Evolutionary conservation across 495 filamentous ascomycete genomes (phyloP), one percentile per base, ranked within the genome.

Genomic region (Trichodelitschia bisporula): DNA sequence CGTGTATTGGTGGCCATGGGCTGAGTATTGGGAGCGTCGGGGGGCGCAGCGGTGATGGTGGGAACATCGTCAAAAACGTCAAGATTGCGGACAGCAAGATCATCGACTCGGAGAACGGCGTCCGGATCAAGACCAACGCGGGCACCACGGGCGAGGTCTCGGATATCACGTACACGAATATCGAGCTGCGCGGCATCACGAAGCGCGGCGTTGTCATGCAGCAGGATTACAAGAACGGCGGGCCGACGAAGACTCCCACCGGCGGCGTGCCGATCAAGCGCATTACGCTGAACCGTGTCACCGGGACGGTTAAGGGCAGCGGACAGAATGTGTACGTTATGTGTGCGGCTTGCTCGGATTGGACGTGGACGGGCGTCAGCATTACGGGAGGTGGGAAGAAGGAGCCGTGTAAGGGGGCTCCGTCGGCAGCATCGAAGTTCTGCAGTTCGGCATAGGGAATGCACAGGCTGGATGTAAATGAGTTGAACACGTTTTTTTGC

Each of bases 21-120:
- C 23, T 74, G 9, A 68, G 62, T 31, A 72, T 77, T 36, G 70
- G 71, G n/a, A 69, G 62, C 12, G 63, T 77, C 13, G 70, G 71
- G 21, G 64, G 62, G 3, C 61, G 66, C n/a, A 40, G 36, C 21
- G 48, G 68, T 45, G n/a, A n/a, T n/a, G n/a, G n/a, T n/a, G n/a
- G n/a, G n/a, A 75, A 74, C 57, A 59, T 41, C 17, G 69, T 72
- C 35, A 36, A 49, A 14, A 59, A 54, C 37, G 62, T 74, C 15
- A 55, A 50, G 27, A 61, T 73, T 41, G 42, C 51, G 18, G 45
- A 56, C 46, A 63, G 56, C 9, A 59, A 47, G 5, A 45, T 72
- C 26, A 41, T 40, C 18, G 51, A 69, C 52, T 67, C 62, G 2
- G 39, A 55, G 30, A 68, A 72, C 41, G 62, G 61, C 31, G 53